Conservation (phyloP, 208 protist genomes). For the Leishmania major region DNA sequence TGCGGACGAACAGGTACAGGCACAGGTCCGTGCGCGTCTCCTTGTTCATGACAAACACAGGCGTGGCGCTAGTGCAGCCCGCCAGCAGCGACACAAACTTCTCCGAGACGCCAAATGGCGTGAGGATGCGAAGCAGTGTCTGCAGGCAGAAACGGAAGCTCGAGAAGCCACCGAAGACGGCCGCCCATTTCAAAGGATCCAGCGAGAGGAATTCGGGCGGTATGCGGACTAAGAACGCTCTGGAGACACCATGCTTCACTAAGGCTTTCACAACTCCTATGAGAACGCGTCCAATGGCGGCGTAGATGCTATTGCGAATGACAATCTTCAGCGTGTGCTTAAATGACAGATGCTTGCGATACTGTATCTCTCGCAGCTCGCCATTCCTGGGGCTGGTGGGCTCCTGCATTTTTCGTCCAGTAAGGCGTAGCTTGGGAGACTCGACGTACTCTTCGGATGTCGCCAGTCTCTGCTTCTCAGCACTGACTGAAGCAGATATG, state of each 20-base stretch:
- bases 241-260: conserved; percentile 48
- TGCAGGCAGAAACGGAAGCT: conserved; percentile 71
- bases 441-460: neutral
- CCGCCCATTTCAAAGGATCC: conserved; percentile 81
- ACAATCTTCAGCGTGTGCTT: conserved; percentile 54
- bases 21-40: conserved; percentile 73
- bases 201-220: conserved; percentile 71
- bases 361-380: conserved; percentile 22
- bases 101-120: conserved; percentile 35
- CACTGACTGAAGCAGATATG: neutral
- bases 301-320: conserved; percentile 70
- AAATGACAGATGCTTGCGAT: conserved; percentile 41
- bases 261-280: conserved; percentile 73
- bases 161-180: conserved; percentile 69
- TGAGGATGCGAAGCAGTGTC: conserved; percentile 33
- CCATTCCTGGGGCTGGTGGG: neutral
- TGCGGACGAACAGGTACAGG: conserved; percentile 81
- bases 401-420: conserved; percentile 7
- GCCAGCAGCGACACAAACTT: conserved; percentile 51
- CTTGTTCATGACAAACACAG: conserved; percentile 76
- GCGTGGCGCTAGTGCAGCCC: conserved; percentile 68
- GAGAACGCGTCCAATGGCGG: conserved; percentile 56
- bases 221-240: conserved; percentile 35
- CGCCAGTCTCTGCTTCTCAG: neutral
- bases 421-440: neutral